Conservation (phyloP, 2,329 filamentous ascomycete species). For the Beauveria sp. region DNA sequence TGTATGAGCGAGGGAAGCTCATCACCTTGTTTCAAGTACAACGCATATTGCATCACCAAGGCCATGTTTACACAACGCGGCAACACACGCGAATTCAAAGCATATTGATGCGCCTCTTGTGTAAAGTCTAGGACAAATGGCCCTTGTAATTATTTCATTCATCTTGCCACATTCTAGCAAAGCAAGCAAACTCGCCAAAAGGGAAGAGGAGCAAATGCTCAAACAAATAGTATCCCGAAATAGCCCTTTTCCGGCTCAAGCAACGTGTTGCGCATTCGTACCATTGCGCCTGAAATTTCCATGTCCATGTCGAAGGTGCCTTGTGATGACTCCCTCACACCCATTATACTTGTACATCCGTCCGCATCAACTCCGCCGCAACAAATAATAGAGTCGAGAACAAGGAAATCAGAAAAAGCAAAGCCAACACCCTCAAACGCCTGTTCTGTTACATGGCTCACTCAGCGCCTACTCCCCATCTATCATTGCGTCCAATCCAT, state of each 20-base stretch:
- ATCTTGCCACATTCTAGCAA: not conserved
- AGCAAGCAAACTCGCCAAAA: not conserved
- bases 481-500: conserved; percentile 38
- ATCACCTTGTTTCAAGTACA: no score
- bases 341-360: conserved; percentile 5
- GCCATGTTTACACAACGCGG: no score
- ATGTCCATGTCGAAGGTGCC: not conserved
- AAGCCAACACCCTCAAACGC: not conserved
- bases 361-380: not conserved
- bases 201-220: not conserved
- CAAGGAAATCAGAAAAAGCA: not conserved
- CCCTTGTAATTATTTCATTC: not conserved
- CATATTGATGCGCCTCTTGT: no score
- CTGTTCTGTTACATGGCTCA: conserved; percentile 7
- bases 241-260: not conserved
- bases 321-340: not conserved
- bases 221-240: not conserved
- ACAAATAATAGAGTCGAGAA: not conserved
- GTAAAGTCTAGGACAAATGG: no score
- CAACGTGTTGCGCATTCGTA: not conserved
- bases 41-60: no score
- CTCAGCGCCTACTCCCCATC: conserved; percentile 29
- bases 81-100: no score
- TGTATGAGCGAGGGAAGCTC: not conserved
- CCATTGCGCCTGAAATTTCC: not conserved